Percentiles rank a stretch among this genome's conserved stretches.
These are phyloP conservation scores for Juncus inflexus DNA, from an alignment of 176 grass and related monocot genomes.

Conservation along the genomic window DNA sequence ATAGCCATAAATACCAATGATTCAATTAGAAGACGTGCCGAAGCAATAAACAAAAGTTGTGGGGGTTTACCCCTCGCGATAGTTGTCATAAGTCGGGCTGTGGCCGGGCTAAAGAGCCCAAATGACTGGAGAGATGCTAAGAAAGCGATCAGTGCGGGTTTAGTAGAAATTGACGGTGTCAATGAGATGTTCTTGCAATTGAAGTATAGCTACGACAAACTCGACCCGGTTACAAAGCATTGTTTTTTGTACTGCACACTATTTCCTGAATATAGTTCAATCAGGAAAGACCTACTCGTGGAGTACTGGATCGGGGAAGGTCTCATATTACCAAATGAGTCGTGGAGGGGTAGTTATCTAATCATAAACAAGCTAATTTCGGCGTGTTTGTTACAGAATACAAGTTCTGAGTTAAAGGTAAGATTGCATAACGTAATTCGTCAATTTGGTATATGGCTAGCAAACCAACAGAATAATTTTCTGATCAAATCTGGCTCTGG, in stretches of 20 bases:
- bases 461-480: slow-evolving; percentile 29
- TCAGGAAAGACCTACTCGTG: slow-evolving; percentile 44
- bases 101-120: slow-evolving; percentile 29
- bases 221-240: slow-evolving; percentile 9
- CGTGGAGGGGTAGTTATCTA: slow-evolving; percentile 26
- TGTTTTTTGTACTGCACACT: slow-evolving; percentile 58
- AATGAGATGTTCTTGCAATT: slow-evolving; percentile 36
- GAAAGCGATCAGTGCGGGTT: slow-evolving; percentile 14
- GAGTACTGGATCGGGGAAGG: slow-evolving; percentile 58
- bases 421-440: slow-evolving; percentile 70
- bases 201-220: slow-evolving; percentile 48
- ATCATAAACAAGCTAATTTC: slow-evolving; percentile 30
- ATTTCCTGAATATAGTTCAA: slow-evolving; percentile 46
- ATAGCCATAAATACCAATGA: slow-evolving; percentile 8
- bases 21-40: slow-evolving; percentile 17
- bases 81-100: slow-evolving; percentile 36
- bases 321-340: slow-evolving; percentile 22
- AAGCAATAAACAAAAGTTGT: slow-evolving; percentile 35
- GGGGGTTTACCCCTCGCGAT: slow-evolving; percentile 51
- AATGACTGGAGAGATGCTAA: slow-evolving; percentile 31
- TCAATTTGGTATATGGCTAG: slow-evolving; percentile 40
- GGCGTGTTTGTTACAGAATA: slow-evolving; percentile 37
- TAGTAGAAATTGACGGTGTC: slow-evolving; percentile 26
- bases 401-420: slow-evolving; percentile 37
- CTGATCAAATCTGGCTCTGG: slow-evolving; percentile 40